Evolutionary conservation across 805 yeast species (phyloP).

Genomic region (Yarrowia keelungensis): DNA sequence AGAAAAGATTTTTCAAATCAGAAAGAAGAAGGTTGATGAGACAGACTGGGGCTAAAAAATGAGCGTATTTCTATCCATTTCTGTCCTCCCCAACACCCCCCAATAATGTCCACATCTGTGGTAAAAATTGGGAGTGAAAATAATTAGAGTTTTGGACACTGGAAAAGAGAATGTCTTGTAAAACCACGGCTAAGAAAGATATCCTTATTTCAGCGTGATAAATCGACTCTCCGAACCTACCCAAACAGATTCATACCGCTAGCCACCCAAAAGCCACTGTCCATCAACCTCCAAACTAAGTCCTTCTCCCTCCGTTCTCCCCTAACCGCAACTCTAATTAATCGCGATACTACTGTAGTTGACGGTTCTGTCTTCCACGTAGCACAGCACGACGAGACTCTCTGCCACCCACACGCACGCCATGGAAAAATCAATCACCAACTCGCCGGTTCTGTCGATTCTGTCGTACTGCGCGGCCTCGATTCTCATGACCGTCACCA

Average conservation of each 20-base stretch:
- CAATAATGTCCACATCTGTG: not conserved
- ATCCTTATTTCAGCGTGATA: not conserved
- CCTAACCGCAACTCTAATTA: slow-evolving; percentile 35
- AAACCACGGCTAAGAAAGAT: no score
- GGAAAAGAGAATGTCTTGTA: not conserved
- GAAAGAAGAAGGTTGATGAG: no score
- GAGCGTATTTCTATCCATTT: no score
- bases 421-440: slow-evolving; percentile 40
- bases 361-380: slow-evolving; percentile 17
- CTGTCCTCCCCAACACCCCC: no score
- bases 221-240: not conserved
- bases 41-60: not conserved
- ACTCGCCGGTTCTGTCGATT: slow-evolving; percentile 52
- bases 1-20: not conserved
- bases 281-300: not conserved
- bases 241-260: not conserved
- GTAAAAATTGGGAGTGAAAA: slow-evolving; percentile 12
- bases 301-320: not conserved
- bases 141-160: not conserved
- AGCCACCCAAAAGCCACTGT: not conserved
- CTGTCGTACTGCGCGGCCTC: slow-evolving; percentile 84
- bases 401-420: not conserved
- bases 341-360: slow-evolving; percentile 24
- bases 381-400: not conserved
- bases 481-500: slow-evolving; percentile 95